Base-by-base conservation (phyloP, 805 yeast genomes). In the Candida multigemmis region DNA sequence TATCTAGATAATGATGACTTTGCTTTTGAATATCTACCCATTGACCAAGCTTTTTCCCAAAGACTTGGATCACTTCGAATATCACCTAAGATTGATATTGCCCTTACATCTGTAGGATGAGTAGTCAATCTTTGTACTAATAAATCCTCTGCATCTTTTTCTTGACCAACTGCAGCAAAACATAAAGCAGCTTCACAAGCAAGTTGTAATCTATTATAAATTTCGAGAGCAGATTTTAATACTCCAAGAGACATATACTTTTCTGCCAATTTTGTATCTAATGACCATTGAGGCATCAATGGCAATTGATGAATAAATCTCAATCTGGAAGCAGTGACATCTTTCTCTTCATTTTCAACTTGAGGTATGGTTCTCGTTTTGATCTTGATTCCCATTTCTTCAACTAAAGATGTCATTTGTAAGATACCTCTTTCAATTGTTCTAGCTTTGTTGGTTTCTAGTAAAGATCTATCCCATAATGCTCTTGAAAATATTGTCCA, bases 371-470 rank as follows among this genome's bases (percentile, higher is more conserved):
- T 38, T 26, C 75, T 65, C 6, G 77, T 57, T 28, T 65, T 61
- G 27, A 79, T 72, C 31, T 75, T 70, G 31, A 77, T 66, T 2
- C 89, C 94, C 14, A 85, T 60, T 48, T 87, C 96, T 45, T 86
- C 95, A 15, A 87, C 91, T 22, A 91, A 60, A 3, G 94, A 77
- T 29, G 87, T 89, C 78, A 91, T 77, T 53, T 91, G 98, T 27
- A 91, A 61, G 4, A 87, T 76, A 26, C 97, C 97, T 48, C 98
- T 70, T 55, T 91, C 97, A 14, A 89, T 78, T 1, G 96, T 89
- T 46, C 81, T 77, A 1, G 94, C 74, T 38, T 75, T 77, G 26
- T 68, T 65, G 0, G 94, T 71, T 49, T 91, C 98, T 19, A 87
- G 59, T 12, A 82, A 42, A 6, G 96, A 84, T 48, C 97, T 71